Conservation (phyloP, 768 basidiomycete species). For the Termitomyces sp. region DNA sequence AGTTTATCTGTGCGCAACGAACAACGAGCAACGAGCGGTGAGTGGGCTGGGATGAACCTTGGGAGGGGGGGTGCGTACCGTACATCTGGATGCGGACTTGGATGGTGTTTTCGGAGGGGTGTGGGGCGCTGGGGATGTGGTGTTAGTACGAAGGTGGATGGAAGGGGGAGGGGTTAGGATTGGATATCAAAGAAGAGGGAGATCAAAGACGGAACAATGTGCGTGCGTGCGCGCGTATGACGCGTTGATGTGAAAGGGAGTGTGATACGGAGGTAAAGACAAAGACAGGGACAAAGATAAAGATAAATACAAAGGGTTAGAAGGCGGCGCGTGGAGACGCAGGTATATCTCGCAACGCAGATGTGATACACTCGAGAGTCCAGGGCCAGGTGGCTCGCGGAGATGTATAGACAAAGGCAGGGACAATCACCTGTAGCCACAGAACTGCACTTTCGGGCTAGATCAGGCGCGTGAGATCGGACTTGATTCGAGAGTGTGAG, state of each 20-base stretch:
- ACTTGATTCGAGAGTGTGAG: neutral
- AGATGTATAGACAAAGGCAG: slow-evolving; percentile 8
- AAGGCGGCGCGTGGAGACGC: no score
- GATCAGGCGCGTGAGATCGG: slow-evolving; percentile 3
- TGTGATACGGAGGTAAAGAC: no score
- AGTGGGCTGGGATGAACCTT: neutral
- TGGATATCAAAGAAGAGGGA: neutral
- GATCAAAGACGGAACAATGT: no score
- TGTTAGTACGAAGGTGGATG: neutral
- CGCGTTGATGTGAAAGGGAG: neutral
- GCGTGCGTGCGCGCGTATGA: no score
- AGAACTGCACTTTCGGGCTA: slow-evolving; percentile 96
- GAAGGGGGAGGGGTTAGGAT: no score
- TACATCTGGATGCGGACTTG: slow-evolving; percentile 99
- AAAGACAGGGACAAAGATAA: no score
- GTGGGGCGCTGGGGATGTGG: slow-evolving; percentile 61
- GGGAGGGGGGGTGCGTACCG: slow-evolving; percentile 49
- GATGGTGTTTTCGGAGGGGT: slow-evolving; percentile 96
- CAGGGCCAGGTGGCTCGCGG: neutral
- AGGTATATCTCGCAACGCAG: neutral
- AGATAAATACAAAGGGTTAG: neutral
- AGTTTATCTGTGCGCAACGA: slow-evolving; percentile 56
- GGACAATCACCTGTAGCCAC: slow-evolving; percentile 81
- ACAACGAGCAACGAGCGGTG: neutral
- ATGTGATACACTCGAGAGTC: neutral